phyloP scores from a whole-genome alignment of 108 stramenopile species.

The Nitzschia putrida region DNA sequence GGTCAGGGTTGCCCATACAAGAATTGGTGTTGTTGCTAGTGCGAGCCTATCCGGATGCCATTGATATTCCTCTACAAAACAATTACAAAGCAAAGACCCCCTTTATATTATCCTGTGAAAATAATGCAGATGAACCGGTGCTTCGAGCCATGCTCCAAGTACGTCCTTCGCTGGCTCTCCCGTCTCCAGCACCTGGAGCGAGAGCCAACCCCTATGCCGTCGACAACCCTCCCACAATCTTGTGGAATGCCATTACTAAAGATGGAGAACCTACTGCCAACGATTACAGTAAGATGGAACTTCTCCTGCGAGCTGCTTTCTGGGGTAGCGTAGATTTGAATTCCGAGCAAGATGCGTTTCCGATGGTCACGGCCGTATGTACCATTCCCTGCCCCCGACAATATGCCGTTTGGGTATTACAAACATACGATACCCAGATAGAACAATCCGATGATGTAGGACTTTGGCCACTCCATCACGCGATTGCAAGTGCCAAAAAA shows the following conservation, averaged over 20 bases:
- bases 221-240: neutral
- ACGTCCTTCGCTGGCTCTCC: conserved; percentile 29
- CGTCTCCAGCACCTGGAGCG: neutral
- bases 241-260: conserved; percentile 31
- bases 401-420: conserved; percentile 23
- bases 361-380: conserved; percentile 34
- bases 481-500: conserved; percentile 15
- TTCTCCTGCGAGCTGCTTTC: conserved; percentile 30
- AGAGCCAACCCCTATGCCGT: conserved; percentile 1
- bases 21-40: conserved; percentile 22
- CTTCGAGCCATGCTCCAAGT: conserved; percentile 35
- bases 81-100: conserved; percentile 39
- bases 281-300: conserved; percentile 29
- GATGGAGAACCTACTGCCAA: neutral
- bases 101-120: conserved; percentile 41
- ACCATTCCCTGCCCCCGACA: conserved; percentile 29
- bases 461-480: conserved; percentile 40
- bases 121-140: conserved; percentile 17
- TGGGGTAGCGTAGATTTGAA: neutral
- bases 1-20: neutral
- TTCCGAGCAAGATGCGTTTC: conserved; percentile 8
- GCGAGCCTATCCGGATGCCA: conserved; percentile 30
- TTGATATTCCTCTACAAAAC: conserved; percentile 17
- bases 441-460: conserved; percentile 12
- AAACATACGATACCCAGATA: conserved; percentile 6